Conservation (phyloP, 257 asterid species). For the Solanum chmielewskii region DNA sequence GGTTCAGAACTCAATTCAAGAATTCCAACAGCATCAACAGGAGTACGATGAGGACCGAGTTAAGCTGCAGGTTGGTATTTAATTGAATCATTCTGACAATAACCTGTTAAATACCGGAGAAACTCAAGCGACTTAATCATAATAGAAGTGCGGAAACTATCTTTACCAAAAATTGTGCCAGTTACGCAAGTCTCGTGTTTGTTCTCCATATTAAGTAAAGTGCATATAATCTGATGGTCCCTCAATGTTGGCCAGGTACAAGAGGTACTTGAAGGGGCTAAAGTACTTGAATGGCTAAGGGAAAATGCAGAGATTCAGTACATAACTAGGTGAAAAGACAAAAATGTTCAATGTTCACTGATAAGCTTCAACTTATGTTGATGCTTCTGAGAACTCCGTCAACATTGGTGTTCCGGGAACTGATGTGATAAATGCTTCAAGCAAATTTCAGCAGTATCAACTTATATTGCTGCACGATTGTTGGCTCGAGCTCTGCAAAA, state of each 20-base stretch:
- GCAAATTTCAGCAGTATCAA: not conserved
- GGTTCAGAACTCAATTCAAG: slow-evolving; percentile 66
- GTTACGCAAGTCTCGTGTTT: not conserved
- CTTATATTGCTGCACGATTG: not conserved
- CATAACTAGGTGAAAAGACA: slow-evolving; percentile 25
- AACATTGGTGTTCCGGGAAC: not conserved
- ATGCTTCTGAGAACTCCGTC: not conserved
- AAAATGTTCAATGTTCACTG: not conserved
- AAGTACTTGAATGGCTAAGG: slow-evolving; percentile 90
- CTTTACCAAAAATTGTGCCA: not conserved
- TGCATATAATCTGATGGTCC: not conserved
- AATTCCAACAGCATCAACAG: slow-evolving; percentile 64
- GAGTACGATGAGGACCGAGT: slow-evolving; percentile 87
- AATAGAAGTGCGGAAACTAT: not conserved
- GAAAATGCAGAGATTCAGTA: slow-evolving; percentile 65
- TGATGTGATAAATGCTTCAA: not conserved
- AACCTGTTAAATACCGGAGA: not conserved
- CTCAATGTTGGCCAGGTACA: slow-evolving; percentile 45
- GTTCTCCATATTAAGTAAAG: not conserved
- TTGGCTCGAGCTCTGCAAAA: not conserved
- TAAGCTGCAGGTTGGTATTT: slow-evolving; percentile 51
- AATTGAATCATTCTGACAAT: not conserved
- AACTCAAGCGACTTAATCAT: not conserved
- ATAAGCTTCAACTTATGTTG: not conserved
- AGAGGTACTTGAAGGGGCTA: slow-evolving; percentile 93